Evolutionary conservation across 768 basidiomycete species (phyloP).

Genomic region (Mycena latifolia): DNA sequence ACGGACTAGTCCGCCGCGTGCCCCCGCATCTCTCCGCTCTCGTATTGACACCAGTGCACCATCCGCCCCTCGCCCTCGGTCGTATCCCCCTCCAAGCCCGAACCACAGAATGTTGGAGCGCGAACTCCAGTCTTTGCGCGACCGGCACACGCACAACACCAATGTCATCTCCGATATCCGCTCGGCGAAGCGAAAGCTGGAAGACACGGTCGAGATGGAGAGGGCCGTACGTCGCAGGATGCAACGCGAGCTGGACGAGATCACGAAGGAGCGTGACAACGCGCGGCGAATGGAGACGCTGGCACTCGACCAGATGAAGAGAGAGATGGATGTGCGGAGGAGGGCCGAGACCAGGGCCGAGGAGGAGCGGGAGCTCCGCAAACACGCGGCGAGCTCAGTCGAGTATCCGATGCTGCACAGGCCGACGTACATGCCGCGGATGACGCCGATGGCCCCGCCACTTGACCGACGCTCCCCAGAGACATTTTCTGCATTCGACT

Average conservation of each 20-base stretch:
- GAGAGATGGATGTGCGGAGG: constrained; percentile 72
- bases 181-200: constrained; percentile 57
- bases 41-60: constrained; percentile 23
- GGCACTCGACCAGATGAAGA: constrained; percentile 43
- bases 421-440: constrained; percentile 8
- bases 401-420: constrained; percentile 19
- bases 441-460: constrained; percentile 15
- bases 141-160: constrained; percentile 45
- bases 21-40: constrained; percentile 23
- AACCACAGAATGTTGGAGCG: constrained; percentile 42
- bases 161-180: constrained; percentile 48
- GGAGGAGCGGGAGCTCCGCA: constrained; percentile 42
- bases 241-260: constrained; percentile 47
- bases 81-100: constrained; percentile 12
- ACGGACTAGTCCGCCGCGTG: constrained; percentile 17
- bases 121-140: constrained; percentile 55
- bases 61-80: constrained; percentile 22
- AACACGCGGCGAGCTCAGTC: constrained; percentile 29
- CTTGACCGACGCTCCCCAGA: constrained; percentile 12
- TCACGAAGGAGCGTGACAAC: constrained; percentile 46
- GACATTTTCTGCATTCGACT: constrained; percentile 27
- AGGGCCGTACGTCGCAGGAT: constrained; percentile 51
- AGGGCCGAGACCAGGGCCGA: constrained; percentile 71
- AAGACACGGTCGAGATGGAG: constrained; percentile 53
- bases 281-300: constrained; percentile 46